Percentiles rank a stretch among this genome's conserved stretches.
Conservation (phyloP, 2,329 filamentous ascomycete species). For the Phoma herbarum region DNA sequence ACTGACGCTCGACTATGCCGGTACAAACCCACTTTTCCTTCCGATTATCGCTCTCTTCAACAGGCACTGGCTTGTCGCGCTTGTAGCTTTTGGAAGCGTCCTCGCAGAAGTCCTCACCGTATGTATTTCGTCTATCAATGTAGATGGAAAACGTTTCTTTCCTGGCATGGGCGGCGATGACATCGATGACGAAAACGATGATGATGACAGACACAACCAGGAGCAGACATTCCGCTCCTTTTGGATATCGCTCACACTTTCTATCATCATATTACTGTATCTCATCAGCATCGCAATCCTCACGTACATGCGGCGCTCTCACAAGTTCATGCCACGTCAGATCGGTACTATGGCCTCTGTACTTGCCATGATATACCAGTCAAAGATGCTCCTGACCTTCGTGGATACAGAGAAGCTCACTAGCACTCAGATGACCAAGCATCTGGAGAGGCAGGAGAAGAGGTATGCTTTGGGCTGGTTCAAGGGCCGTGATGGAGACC, state of each 20-base stretch:
- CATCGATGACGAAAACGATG: conserved; percentile 15
- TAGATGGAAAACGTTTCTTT: conserved; percentile 70
- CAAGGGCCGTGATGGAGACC: conserved; percentile 73
- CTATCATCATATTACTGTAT: conserved; percentile 71
- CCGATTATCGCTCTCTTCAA: conserved; percentile 70
- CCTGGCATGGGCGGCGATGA: conserved; percentile 37
- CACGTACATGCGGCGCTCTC: conserved; percentile 69
- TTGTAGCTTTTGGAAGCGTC: conserved; percentile 75
- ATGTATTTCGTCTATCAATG: conserved; percentile 71
- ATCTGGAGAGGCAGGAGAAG: conserved; percentile 68
- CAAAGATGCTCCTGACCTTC: conserved; percentile 78
- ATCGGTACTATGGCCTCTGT: conserved; percentile 80
- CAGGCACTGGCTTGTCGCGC: conserved; percentile 70
- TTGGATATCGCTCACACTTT: conserved; percentile 69
- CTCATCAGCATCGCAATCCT: conserved; percentile 67
- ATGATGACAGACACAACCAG: conserved; percentile 42
- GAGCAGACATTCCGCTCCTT: conserved; percentile 66
- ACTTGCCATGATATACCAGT: conserved; percentile 80
- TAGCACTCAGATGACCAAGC: conserved; percentile 67
- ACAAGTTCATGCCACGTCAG: conserved; percentile 78
- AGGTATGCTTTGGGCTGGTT: conserved; percentile 83
- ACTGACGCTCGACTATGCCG: conserved; percentile 76
- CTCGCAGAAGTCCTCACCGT: conserved; percentile 78
- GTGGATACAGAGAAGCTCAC: conserved; percentile 72
- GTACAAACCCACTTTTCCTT: conserved; percentile 73